phyloP scores from a whole-genome alignment of 2,329 filamentous ascomycete genomes.

The Graphilbum sp. region DNA sequence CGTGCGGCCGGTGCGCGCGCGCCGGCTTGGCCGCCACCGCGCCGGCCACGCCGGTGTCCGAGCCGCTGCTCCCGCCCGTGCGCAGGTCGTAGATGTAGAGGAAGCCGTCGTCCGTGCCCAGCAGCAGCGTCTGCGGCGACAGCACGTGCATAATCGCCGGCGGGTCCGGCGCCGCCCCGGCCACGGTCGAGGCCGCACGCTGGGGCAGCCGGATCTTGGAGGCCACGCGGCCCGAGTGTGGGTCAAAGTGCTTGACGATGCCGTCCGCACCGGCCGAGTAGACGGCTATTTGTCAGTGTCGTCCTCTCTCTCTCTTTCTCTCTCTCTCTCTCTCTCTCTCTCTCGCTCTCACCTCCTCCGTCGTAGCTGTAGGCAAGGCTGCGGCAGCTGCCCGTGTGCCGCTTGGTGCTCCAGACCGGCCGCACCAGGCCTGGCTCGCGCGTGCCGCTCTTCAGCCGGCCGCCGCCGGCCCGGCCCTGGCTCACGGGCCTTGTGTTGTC shows the following conservation, averaged over 20 bases:
- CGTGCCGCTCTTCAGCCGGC: slow-evolving; percentile 34
- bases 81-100: slow-evolving; percentile 80
- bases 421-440: slow-evolving; percentile 62
- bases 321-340: background rate
- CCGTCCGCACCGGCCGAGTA: slow-evolving; percentile 48
- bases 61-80: slow-evolving; percentile 12
- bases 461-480: slow-evolving; percentile 24
- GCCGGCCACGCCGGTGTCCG: slow-evolving; percentile 6
- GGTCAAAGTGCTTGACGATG: slow-evolving; percentile 36
- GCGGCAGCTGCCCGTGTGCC: slow-evolving; percentile 90
- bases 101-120: slow-evolving; percentile 79
- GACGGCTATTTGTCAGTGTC: slow-evolving; percentile 22
- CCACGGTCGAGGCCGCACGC: slow-evolving; percentile 21
- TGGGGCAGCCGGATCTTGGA: slow-evolving; percentile 69
- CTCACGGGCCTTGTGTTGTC: slow-evolving; percentile 25
- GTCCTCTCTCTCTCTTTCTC: background rate
- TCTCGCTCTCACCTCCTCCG: slow-evolving; percentile 39
- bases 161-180: slow-evolving; percentile 15
- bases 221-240: slow-evolving; percentile 46
- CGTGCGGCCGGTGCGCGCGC: slow-evolving; percentile 73
- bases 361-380: slow-evolving; percentile 65
- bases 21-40: slow-evolving; percentile 46
- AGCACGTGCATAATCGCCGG: slow-evolving; percentile 70
- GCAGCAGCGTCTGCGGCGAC: slow-evolving; percentile 72
- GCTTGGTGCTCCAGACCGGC: slow-evolving; percentile 67